Base-by-base conservation (phyloP, 202 grass and related monocot genomes). In the Carex sylvatica region DNA sequence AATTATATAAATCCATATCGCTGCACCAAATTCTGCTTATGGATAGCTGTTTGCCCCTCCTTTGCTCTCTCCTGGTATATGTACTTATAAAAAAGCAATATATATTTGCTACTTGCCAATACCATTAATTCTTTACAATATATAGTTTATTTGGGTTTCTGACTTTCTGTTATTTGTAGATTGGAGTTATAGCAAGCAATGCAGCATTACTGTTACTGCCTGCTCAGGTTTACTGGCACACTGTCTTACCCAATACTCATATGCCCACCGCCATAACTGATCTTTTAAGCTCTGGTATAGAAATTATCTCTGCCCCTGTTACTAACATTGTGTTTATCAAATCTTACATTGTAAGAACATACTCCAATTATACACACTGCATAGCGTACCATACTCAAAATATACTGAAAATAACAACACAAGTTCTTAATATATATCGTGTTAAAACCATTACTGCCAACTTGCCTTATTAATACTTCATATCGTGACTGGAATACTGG, bases 151-250 rank as follows among this genome's bases (percentile, higher is more conserved):
- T 59, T 79, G 24, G 22, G 2, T 66, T 78, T 69, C 23, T 44
- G 2, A 46, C 42, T 46, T 46, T 46, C 9, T 46, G 42, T 19
- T 44, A n/a, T 82, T 82, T 82, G 83, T 80, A 97, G 93, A 51
- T 90, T 33, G 86, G 91, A 69, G 87, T 83, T 10, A 84, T 83
- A 59, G 82, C 86, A 85, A 97, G 83, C 94, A 91, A 91, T 91
- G 94, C 94, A 79, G 91, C 85, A 47, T 52, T 81, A 28, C 28
- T 4, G 33, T 35, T 4, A 28, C 85, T 82, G n/a, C 72, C 94
- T 80, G 80, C 91, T 22, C 81, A 90, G 80, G 83, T 85, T 19
- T 97, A 97, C 82, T 97, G 91, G 93, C 79, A 90, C 61, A 85
- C 85, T 65, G 82, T 78, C 64, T 86, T 97, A 31, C 91, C 89